Base-by-base conservation (phyloP, 2,329 filamentous ascomycete species). In the Endoconidiophora polonica region DNA sequence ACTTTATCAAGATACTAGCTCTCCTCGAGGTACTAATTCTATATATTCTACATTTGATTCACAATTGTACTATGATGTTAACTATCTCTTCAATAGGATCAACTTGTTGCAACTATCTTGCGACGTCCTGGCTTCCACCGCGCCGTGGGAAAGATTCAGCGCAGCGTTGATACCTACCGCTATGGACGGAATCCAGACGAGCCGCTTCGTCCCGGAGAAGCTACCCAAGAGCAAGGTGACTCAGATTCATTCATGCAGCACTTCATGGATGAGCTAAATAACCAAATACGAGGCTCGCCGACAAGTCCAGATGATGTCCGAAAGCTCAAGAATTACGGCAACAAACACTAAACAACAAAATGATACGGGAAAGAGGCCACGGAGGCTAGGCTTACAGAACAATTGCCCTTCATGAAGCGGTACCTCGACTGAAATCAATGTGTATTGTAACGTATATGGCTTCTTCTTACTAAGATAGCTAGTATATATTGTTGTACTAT, bases 101-200 rank as follows among this genome's bases (percentile, higher is more conserved):
- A 48, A 36, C 48, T 52, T 36, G 50, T 52, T 22, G 50, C 50
- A 5, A 33, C 29, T 20, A 69, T 76, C 49, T 68, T 76, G 14
- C 63, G 65, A 22, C 71, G 66, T 14, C 72, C 71, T 1, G 61
- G 63, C 6, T 76, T 75, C 57, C 72, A 76, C 54, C 67, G 66
- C 54, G 66, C 65, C 3, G 73, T 76, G 38, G 68, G 69, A 5
- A 64, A 67, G n/a, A 70, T 76, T 33, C 72, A 76, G 52, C 65
- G 66, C 12, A 63, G 59, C 3, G 65, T 76, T 37, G 60, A 76
- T 56, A 70, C 75, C 54, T 59, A 61, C 16, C 64, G 66, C 42
- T 55, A 75, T 54, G 73, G 73, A 7, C 66, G 69, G 22, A 64
- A 72, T 48, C 71, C 72, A 0, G 62, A 67, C 54, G 69, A 74